These are phyloP conservation scores for Haemoproteus tartakovskyi DNA, from an alignment of 169 alveolate species.

Conservation along the genomic window DNA sequence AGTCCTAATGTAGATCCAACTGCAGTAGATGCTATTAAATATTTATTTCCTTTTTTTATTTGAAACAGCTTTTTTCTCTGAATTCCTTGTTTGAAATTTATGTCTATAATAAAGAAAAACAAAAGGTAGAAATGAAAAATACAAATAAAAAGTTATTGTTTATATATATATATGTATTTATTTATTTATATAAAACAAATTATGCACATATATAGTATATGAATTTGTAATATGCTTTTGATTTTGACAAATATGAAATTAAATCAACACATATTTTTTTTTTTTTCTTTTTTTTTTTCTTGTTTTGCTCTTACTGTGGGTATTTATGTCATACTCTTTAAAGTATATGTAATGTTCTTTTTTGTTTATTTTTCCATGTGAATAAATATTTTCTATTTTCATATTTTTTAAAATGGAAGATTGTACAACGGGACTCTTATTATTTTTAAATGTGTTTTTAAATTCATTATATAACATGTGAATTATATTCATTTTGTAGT, in stretches of 20 bases:
- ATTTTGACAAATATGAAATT: too few species aligned
- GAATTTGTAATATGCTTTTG: too few species aligned
- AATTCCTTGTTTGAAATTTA: constrained; percentile 6
- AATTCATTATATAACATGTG: too few species aligned
- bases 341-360: constrained; percentile 61
- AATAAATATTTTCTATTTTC: constrained; percentile 46
- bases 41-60: constrained; percentile 3
- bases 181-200: too few species aligned
- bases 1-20: constrained; percentile 30
- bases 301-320: constrained; percentile 10
- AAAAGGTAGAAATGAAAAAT: background rate
- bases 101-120: constrained; percentile 12
- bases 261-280: too few species aligned
- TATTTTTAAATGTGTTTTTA: constrained; percentile 3
- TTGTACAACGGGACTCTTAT: background rate
- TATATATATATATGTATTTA: constrained; percentile 3
- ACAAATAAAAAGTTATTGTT: background rate
- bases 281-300: too few species aligned
- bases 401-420: constrained; percentile 48
- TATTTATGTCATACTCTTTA: constrained; percentile 58
- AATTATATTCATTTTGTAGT: too few species aligned
- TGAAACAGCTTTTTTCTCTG: constrained; percentile 35
- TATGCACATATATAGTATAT: too few species aligned
- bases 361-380: constrained; percentile 47
- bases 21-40: constrained; percentile 7